Evolutionary conservation across 495 filamentous ascomycete genomes (phyloP), one percentile per base, ranked within the genome.

Genomic region (Gamarada debralockiae): DNA sequence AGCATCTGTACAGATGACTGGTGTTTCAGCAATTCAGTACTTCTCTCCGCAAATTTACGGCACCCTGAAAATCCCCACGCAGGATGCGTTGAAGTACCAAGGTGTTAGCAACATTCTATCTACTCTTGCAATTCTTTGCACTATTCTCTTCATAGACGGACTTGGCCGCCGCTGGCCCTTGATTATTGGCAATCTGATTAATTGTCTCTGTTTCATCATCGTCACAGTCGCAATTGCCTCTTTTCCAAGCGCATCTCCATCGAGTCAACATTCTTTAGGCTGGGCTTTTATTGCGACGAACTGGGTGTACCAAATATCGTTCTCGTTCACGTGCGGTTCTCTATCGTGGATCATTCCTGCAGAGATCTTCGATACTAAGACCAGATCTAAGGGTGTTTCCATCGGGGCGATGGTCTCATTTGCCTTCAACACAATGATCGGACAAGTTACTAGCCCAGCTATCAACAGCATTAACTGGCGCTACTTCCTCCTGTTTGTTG

Each of bases 1-100:
- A 61, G 81, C 71, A 6, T 74, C 92, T 5, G 87, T 91, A 65
- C 89, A 95, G 60, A 72, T 73, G 67, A 57, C 67, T 27, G 69
- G 69, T 59, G 62, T 70, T 41, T 70, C 71, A 54, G 67, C 65
- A 55, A 66, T 70, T 56, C 67, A 81, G 68, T 87, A 85, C n/a
- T n/a, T n/a, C n/a, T n/a, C n/a, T n/a, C n/a, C n/a, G n/a, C n/a
- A n/a, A n/a, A 70, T 34, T 8, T 34, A 43, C 0, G 73, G 73
- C 1, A 73, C 73, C 0, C 72, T 78, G 39, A 71, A 74, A 57
- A 78, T 80, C 63, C 68, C 68, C 23, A 62, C 72, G 3, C 64
- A 77, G 10, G 71, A 72, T 8, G 66, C 69, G 9, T 64, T 66
- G 9, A 62, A 72, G 25, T 67, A 67, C 37, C 66, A 70, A 43